Evolutionary conservation across 2,329 filamentous ascomycete genomes (phyloP).

Genomic region (Scytalidium lignicola): DNA sequence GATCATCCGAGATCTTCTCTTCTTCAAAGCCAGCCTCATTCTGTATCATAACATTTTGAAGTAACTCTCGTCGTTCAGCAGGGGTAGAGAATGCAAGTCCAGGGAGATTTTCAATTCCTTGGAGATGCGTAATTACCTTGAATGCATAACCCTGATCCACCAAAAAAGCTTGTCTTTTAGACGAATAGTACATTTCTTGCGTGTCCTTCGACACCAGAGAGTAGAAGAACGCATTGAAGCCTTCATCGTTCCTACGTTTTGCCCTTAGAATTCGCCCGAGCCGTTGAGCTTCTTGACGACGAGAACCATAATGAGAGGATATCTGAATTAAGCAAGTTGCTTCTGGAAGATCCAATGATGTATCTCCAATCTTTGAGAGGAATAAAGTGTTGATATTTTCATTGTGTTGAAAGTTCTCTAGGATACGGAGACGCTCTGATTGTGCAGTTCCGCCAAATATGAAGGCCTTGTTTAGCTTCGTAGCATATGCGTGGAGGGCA

Average conservation of each 20-base stretch:
- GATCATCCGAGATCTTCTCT: conserved; percentile 64
- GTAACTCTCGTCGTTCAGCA: conserved; percentile 74
- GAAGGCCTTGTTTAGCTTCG: conserved; percentile 78
- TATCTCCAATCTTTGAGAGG: conserved; percentile 95
- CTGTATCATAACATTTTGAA: conserved; percentile 85
- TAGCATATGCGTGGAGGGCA: conserved; percentile 78
- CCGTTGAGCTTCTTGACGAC: conserved; percentile 91
- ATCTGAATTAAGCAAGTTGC: conserved; percentile 97
- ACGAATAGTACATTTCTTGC: conserved; percentile 95
- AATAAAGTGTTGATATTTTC: conserved; percentile 88
- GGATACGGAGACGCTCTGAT: conserved; percentile 75
- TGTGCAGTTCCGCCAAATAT: conserved; percentile 89
- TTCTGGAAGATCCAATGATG: conserved; percentile 93
- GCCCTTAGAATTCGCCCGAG: conserved; percentile 89
- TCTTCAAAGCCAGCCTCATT: conserved; percentile 70
- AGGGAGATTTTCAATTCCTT: conserved; percentile 81
- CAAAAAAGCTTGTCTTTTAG: conserved; percentile 92
- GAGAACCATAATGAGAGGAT: conserved; percentile 93
- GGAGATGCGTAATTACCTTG: conserved; percentile 94
- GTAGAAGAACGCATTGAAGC: conserved; percentile 99
- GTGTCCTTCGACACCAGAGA: conserved; percentile 96
- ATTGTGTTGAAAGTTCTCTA: conserved; percentile 95
- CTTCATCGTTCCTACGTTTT: conserved; percentile 93
- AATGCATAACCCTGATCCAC: conserved; percentile 98
- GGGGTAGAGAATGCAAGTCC: conserved; percentile 76